These are phyloP conservation scores for Achaetomium macrosporum DNA, from an alignment of 2,329 filamentous ascomycete genomes.

Conservation along the genomic window DNA sequence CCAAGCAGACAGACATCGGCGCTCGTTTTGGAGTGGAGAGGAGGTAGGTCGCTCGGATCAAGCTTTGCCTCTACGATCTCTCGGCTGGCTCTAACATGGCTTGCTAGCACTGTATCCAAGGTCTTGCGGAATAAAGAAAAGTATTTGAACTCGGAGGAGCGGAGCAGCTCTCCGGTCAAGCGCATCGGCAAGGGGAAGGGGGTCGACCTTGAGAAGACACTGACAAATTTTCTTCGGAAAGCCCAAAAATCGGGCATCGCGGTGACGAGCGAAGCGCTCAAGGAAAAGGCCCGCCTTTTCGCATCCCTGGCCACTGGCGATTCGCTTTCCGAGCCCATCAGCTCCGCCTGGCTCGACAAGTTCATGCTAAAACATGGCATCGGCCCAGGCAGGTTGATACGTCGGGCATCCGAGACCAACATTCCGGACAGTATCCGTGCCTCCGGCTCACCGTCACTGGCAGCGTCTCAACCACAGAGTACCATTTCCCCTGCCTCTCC, in stretches of 20 bases:
- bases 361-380: conserved; percentile 85
- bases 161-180: conserved; percentile 72
- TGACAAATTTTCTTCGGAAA: conserved; percentile 82
- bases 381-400: conserved; percentile 43
- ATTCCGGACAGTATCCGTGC: conserved; percentile 58
- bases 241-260: conserved; percentile 68
- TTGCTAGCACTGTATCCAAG: conserved; percentile 88
- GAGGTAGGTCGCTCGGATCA: conserved; percentile 61
- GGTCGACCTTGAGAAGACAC: conserved; percentile 85
- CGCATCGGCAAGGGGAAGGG: conserved; percentile 70
- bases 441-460: conserved; percentile 44
- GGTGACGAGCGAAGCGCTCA: conserved; percentile 73
- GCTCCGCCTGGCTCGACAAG: conserved; percentile 79
- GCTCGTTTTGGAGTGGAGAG: conserved; percentile 91
- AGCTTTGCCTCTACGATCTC: not conserved
- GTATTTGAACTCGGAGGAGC: conserved; percentile 78
- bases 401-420: conserved; percentile 61
- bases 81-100: conserved; percentile 27
- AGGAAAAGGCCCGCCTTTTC: conserved; percentile 78
- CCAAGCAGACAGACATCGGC: conserved; percentile 96
- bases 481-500: conserved; percentile 70
- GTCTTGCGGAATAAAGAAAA: conserved; percentile 92
- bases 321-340: conserved; percentile 64
- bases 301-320: conserved; percentile 65
- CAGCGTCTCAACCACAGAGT: conserved; percentile 56